Evolutionary conservation across 2,329 filamentous ascomycete genomes (phyloP), one percentile per base, ranked within the genome.

Genomic region (Penicillium crustosum): DNA sequence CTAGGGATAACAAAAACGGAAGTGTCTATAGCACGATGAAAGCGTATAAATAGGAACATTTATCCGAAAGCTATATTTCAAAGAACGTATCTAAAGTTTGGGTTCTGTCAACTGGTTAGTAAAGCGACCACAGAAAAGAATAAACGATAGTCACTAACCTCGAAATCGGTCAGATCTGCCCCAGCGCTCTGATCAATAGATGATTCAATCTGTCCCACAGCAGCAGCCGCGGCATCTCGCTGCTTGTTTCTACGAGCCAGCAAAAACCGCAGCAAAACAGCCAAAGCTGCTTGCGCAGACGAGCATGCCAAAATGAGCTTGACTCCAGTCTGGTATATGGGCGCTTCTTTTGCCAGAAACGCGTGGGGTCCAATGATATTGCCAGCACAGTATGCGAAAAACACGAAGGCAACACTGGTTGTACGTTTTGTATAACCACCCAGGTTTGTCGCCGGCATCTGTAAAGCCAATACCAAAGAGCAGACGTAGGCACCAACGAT

Each of bases 401-500:
- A 76, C 1, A 79, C 75, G 13, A 82, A 52, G 0, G 78, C 80
- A 10, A 77, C 78, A 21, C 75, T 73, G 0, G 79, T 81, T 17
- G 77, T 77, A 51, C 80, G 80, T 64, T 82, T 82, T 1, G 79
- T 79, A 60, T 82, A 80, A 1, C 80, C 79, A 21, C 76, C 78
- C 5, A 79, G 71, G 59, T 81, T 82, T 15, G 65, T 68, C 17
- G 64, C 64, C 12, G 66, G 70, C 68, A 71, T 69, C 38, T 72
- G 83, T 33, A 85, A 73, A 0, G 81, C 81, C 0, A 85, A 71
- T 0, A 84, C 82, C 8, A 85, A 68, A 1, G 80, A 80, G 0
- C 78, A 75, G 2, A 85, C 83, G 52, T 77, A 84, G 0, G 76
- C 70, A 0, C 67, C 81, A 74, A 66, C 65, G 29, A 84, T 79